Conservation (phyloP, 805 yeast species). For the Pichia membranifaciens region DNA sequence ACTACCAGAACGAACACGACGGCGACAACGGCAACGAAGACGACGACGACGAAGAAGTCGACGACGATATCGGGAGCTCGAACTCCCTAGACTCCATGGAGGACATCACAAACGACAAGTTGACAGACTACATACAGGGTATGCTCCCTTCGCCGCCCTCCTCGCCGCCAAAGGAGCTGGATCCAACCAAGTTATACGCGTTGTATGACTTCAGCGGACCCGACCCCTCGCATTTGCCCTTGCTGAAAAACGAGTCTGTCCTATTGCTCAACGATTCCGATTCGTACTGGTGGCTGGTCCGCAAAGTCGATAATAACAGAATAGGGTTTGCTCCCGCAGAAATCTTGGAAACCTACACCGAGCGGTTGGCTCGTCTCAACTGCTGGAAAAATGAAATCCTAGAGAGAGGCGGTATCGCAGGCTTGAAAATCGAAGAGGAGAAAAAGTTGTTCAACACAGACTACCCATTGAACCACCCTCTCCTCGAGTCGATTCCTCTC, state of each 20-base stretch:
- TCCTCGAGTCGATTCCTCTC: not conserved
- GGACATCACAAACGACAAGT: constrained; percentile 23
- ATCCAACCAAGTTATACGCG: constrained; percentile 80
- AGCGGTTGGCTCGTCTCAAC: constrained; percentile 84
- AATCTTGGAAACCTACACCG: constrained; percentile 84
- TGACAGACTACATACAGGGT: constrained; percentile 38
- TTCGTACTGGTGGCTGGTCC: constrained; percentile 94
- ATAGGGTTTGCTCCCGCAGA: constrained; percentile 98
- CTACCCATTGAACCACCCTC: constrained; percentile 13
- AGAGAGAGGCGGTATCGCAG: constrained; percentile 32
- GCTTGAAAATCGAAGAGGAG: constrained; percentile 23
- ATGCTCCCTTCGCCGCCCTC: constrained; percentile 61
- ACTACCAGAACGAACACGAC: not conserved
- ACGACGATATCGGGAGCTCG: constrained; percentile 22
- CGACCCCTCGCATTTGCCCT: constrained; percentile 84
- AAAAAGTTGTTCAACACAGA: constrained; percentile 22
- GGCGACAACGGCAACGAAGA: not conserved
- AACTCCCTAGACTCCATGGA: constrained; percentile 18
- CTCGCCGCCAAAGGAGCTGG: constrained; percentile 74
- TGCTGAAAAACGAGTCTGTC: constrained; percentile 77
- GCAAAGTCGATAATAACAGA: constrained; percentile 32
- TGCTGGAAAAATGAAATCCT: constrained; percentile 85
- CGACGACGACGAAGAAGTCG: constrained; percentile 5
- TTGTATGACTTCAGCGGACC: constrained; percentile 85
- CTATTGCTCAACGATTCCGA: constrained; percentile 80